Conservation (phyloP, 31 red algal genomes). For the Endocladia muricata region DNA sequence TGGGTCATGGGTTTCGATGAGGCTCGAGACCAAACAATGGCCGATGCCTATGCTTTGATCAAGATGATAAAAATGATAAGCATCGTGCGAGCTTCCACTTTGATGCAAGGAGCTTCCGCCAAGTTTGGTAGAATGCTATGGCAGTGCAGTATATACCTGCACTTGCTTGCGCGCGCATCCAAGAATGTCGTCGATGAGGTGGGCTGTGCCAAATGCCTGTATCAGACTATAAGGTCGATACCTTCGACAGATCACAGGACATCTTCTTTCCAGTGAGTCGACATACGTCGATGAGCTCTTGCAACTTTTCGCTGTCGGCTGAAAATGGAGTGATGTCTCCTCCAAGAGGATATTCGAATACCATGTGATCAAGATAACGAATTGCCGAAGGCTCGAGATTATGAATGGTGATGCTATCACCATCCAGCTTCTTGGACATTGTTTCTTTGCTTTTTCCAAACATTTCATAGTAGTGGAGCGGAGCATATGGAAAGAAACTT, state of each 20-base stretch:
- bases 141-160: no score
- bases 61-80: no score
- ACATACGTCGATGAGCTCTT: slow-evolving; percentile 45
- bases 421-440: slow-evolving; percentile 53
- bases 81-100: no score
- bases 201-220: no score
- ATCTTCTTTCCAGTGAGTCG: slow-evolving; percentile 47
- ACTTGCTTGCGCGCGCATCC: no score
- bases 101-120: no score
- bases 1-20: no score
- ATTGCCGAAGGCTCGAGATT: slow-evolving; percentile 49
- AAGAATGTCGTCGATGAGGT: no score
- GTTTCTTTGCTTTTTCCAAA: slow-evolving; percentile 47
- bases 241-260: slow-evolving; percentile 37
- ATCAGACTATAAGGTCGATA: slow-evolving; percentile 6
- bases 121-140: background rate
- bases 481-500: slow-evolving; percentile 58
- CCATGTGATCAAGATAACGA: slow-evolving; percentile 30
- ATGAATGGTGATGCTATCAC: slow-evolving; percentile 49
- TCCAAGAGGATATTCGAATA: slow-evolving; percentile 39
- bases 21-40: no score
- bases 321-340: slow-evolving; percentile 49
- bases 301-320: slow-evolving; percentile 16
- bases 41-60: no score
- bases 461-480: slow-evolving; percentile 46